Conservation (phyloP, 208 protist genomes). For the Plasmodiophora brassicae region DNA sequence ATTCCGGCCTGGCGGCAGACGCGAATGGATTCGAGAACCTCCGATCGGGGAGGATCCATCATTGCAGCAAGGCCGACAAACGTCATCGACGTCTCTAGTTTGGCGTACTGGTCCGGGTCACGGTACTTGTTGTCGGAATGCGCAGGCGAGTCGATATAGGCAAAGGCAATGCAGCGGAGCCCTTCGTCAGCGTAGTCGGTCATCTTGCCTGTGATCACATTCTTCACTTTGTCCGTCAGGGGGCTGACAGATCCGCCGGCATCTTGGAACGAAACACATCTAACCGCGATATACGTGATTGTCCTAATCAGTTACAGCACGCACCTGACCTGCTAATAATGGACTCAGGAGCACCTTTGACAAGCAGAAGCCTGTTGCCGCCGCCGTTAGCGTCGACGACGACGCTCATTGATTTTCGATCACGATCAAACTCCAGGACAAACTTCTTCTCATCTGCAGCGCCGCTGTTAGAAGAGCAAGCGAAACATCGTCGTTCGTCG, state of each 20-base stretch:
- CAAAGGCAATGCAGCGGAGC: slow-evolving; percentile 27
- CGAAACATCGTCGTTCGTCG: background rate
- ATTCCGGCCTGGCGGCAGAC: slow-evolving; percentile 86
- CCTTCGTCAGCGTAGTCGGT: background rate
- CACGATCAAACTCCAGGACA: slow-evolving; percentile 82
- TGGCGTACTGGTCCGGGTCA: slow-evolving; percentile 44
- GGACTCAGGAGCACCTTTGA: slow-evolving; percentile 46
- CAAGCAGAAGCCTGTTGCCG: slow-evolving; percentile 20
- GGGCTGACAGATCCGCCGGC: background rate
- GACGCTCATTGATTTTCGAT: slow-evolving; percentile 89
- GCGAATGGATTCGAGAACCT: slow-evolving; percentile 77
- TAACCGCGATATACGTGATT: background rate
- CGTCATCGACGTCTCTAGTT: slow-evolving; percentile 54
- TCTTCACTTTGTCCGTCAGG: background rate
- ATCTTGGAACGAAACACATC: background rate
- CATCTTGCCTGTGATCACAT: background rate
- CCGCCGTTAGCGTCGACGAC: background rate
- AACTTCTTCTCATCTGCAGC: background rate
- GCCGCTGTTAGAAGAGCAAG: slow-evolving; percentile 59
- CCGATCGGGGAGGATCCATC: slow-evolving; percentile 80
- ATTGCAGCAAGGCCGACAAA: slow-evolving; percentile 71
- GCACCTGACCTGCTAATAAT: slow-evolving; percentile 14
- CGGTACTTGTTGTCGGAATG: background rate
- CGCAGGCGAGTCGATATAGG: background rate
- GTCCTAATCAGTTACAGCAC: background rate